Conservation (phyloP, 2,329 filamentous ascomycete genomes). For the Xylariaceae sp. region DNA sequence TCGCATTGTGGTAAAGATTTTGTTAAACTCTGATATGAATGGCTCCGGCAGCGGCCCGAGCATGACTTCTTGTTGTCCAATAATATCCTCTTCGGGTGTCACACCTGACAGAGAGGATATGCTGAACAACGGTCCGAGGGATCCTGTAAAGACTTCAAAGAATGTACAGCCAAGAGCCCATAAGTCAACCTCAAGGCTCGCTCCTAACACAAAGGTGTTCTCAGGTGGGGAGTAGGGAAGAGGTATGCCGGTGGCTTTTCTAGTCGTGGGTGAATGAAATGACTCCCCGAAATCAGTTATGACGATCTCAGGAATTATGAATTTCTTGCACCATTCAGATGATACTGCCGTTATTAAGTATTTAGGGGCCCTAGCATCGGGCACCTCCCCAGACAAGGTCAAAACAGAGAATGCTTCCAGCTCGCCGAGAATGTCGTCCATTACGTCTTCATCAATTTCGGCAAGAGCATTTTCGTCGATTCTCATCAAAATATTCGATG, state of each 20-base stretch:
- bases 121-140: too few relatives aligned
- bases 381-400: conserved; percentile 3
- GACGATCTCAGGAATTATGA: conserved; percentile 2
- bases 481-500: conserved; percentile 12
- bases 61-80: too few relatives aligned
- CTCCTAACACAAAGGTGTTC: background rate
- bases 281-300: conserved; percentile 19
- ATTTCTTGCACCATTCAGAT: conserved; percentile 2
- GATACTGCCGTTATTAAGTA: too few relatives aligned
- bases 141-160: background rate
- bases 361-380: background rate
- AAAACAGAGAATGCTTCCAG: background rate
- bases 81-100: too few relatives aligned
- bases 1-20: too few relatives aligned
- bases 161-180: conserved; percentile 18
- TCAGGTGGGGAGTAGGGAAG: conserved; percentile 11
- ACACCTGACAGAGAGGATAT: too few relatives aligned
- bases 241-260: conserved; percentile 5
- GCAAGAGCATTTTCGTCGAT: conserved; percentile 9
- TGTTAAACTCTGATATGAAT: too few relatives aligned
- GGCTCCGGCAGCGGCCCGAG: too few relatives aligned
- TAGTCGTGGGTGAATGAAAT: conserved; percentile 4
- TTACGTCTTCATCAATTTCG: conserved; percentile 2
- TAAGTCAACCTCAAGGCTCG: conserved; percentile 6
- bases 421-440: conserved; percentile 7